These are phyloP conservation scores for Fraxinus angustifolia DNA, from an alignment of 305 asterid species.

Conservation along the genomic window DNA sequence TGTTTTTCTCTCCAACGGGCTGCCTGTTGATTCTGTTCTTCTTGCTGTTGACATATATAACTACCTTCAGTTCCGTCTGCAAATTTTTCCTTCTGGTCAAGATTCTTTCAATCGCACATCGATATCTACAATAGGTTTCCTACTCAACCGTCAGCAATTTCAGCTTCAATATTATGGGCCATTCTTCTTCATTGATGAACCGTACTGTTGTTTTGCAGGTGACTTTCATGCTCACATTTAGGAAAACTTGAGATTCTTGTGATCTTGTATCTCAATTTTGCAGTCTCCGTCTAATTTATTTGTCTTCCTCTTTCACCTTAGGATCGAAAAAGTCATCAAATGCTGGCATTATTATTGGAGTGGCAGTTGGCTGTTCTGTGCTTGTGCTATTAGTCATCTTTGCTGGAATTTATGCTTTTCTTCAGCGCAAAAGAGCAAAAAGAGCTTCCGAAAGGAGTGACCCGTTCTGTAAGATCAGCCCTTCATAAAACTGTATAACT, in stretches of 20 bases:
- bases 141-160: constrained; percentile 71
- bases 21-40: constrained; percentile 67
- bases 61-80: constrained; percentile 51
- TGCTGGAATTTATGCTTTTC: constrained; percentile 58
- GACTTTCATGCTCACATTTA: background rate
- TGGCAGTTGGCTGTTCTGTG: constrained; percentile 48
- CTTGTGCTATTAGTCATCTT: constrained; percentile 45
- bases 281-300: background rate
- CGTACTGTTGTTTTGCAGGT: constrained; percentile 66
- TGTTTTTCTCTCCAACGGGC: constrained; percentile 40
- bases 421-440: constrained; percentile 48
- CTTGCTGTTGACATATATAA: constrained; percentile 40
- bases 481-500: constrained; percentile 7
- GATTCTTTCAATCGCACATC: constrained; percentile 56
- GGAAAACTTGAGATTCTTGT: background rate
- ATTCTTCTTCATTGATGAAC: constrained; percentile 51
- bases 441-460: constrained; percentile 45
- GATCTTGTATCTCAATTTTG: background rate
- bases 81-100: constrained; percentile 65
- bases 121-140: constrained; percentile 49
- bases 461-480: constrained; percentile 64
- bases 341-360: constrained; percentile 62
- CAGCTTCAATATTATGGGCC: constrained; percentile 62
- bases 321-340: constrained; percentile 50
- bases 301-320: constrained; percentile 13